These are phyloP conservation scores for Fallopia convolvulus DNA, from an alignment of 148 eudicot genomes.

Conservation along the genomic window DNA sequence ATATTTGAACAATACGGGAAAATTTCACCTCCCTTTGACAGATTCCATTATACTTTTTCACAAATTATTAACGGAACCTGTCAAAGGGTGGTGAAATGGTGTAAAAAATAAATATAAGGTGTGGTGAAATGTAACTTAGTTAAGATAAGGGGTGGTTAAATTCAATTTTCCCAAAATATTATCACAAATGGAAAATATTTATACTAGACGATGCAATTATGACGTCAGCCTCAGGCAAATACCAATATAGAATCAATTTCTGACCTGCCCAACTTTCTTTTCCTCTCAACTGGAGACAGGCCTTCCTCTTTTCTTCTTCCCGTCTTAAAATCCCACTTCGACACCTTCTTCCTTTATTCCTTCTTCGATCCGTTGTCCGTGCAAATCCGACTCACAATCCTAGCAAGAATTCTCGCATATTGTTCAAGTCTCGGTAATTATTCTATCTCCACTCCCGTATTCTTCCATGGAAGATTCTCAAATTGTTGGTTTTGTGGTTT, in stretches of 20 bases:
- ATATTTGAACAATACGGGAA: too few species aligned
- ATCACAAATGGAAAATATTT: too few species aligned
- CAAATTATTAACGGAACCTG: too few species aligned
- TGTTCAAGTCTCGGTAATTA: background rate
- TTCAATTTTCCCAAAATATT: too few species aligned
- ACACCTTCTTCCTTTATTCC: background rate
- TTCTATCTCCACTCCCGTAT: background rate
- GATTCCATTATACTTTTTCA: too few species aligned
- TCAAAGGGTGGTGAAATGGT: too few species aligned
- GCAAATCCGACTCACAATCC: background rate
- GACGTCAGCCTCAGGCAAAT: background rate
- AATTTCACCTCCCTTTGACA: too few species aligned
- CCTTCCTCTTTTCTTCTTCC: background rate
- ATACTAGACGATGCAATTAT: background rate
- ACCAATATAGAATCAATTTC: background rate
- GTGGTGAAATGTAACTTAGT: too few species aligned
- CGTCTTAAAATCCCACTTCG: background rate
- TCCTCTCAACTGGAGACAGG: conserved; percentile 6
- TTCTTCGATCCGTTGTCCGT: background rate
- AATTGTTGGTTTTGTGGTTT: background rate
- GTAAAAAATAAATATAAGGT: too few species aligned
- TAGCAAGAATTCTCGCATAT: background rate
- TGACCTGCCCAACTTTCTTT: background rate
- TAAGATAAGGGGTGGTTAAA: too few species aligned
- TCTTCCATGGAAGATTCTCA: background rate